phyloP scores from a whole-genome alignment of 495 filamentous ascomycete genomes.

The Aspergillus carlsbadensis region DNA sequence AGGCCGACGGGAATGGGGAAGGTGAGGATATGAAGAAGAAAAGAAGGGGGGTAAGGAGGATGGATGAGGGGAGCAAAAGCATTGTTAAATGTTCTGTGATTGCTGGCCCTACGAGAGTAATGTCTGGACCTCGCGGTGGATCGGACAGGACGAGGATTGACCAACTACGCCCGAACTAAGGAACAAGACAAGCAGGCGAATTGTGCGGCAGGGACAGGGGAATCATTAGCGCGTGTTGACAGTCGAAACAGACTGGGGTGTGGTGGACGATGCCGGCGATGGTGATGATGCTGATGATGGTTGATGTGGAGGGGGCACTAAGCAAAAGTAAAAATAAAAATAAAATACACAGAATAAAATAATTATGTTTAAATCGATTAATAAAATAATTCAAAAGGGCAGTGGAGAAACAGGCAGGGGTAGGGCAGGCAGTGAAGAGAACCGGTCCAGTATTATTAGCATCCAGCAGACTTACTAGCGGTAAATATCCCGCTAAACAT shows the following conservation, averaged over 20 bases:
- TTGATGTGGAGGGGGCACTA: slow-evolving; percentile 11
- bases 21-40: slow-evolving; percentile 16
- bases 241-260: slow-evolving; percentile 24
- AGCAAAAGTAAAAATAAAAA: slow-evolving; percentile 22
- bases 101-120: slow-evolving; percentile 28
- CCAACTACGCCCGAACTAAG: slow-evolving; percentile 23
- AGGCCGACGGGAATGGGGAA: slow-evolving; percentile 1
- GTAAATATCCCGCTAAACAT: slow-evolving; percentile 11
- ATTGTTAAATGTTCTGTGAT: slow-evolving; percentile 35
- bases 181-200: slow-evolving; percentile 3
- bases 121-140: slow-evolving; percentile 21
- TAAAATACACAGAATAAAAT: slow-evolving; percentile 8
- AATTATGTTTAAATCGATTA: slow-evolving; percentile 12
- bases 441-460: slow-evolving; percentile 21
- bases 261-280: slow-evolving; percentile 21
- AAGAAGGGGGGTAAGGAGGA: slow-evolving; percentile 6
- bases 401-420: slow-evolving; percentile 16
- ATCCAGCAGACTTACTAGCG: slow-evolving; percentile 1
- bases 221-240: slow-evolving; percentile 17
- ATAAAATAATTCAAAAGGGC: slow-evolving; percentile 8
- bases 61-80: slow-evolving; percentile 28
- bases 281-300: slow-evolving; percentile 20
- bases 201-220: slow-evolving; percentile 19
- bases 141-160: slow-evolving; percentile 18
- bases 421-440: slow-evolving; percentile 19